A percentile compares a stretch with the other conserved stretches of the same genome.
Evolutionary conservation across 108 stramenopile genomes (phyloP).

Genomic region (Heterococcus sp.): DNA sequence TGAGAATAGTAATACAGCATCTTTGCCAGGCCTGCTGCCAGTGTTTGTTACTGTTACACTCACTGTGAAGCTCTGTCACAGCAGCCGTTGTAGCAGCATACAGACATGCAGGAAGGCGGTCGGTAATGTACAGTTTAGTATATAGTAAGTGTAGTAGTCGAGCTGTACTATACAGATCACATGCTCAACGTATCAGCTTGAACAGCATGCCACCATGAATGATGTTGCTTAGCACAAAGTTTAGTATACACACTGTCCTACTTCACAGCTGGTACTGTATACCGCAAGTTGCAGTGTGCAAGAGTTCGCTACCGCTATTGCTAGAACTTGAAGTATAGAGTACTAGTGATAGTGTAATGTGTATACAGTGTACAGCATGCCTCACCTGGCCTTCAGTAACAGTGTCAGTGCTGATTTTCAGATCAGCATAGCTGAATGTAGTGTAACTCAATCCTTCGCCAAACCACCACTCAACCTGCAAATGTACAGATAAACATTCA

Average conservation of each 20-base stretch:
- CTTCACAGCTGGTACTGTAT: too few species aligned
- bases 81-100: neutral
- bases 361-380: too few species aligned
- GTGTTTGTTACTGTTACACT: slow-evolving; percentile 47
- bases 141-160: neutral
- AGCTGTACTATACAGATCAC: neutral
- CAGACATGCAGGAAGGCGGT: neutral
- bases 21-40: slow-evolving; percentile 20
- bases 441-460: slow-evolving; percentile 54
- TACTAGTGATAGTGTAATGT: too few species aligned
- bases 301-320: too few species aligned
- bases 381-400: slow-evolving; percentile 26
- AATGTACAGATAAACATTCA: slow-evolving; percentile 15
- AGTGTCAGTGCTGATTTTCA: neutral
- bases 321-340: too few species aligned
- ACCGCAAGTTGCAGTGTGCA: too few species aligned
- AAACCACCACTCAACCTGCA: slow-evolving; percentile 48
- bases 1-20: slow-evolving; percentile 49
- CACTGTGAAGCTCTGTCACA: slow-evolving; percentile 1
- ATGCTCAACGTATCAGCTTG: neutral
- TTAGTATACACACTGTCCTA: too few species aligned
- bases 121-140: neutral
- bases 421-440: slow-evolving; percentile 14
- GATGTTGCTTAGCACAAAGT: neutral
- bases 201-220: too few species aligned